phyloP scores from a whole-genome alignment of 1,284 basidiomycete genomes.

The Puccinia coronata region DNA sequence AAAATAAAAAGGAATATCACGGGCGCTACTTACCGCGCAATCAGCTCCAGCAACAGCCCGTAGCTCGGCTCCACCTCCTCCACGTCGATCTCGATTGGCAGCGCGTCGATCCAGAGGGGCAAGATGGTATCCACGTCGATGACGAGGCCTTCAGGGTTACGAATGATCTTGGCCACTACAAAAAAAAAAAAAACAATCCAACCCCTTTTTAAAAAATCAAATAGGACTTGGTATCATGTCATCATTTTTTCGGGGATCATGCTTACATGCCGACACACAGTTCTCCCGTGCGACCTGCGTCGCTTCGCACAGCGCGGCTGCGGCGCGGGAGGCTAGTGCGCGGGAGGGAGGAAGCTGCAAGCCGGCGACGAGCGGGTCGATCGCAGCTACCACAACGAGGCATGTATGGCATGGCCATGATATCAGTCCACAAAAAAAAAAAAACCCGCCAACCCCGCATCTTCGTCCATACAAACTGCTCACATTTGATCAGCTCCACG shows the following conservation, averaged over 20 bases:
- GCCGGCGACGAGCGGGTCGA: slow-evolving; percentile 22
- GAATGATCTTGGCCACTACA: background rate
- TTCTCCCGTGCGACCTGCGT: slow-evolving; percentile 43
- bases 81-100: slow-evolving; percentile 43
- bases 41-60: slow-evolving; percentile 39
- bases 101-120: slow-evolving; percentile 34
- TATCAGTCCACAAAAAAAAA: no score
- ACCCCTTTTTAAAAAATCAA: background rate
- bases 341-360: background rate
- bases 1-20: no score
- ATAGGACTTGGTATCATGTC: no score
- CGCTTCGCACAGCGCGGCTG: background rate
- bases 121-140: slow-evolving; percentile 42
- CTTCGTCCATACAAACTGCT: background rate
- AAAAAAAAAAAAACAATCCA: background rate
- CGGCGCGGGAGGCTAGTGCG: background rate
- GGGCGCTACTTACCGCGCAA: slow-evolving; percentile 44
- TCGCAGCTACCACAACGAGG: background rate
- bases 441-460: no score
- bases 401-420: background rate
- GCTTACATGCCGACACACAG: slow-evolving; percentile 42
- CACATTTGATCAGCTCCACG: slow-evolving; percentile 33
- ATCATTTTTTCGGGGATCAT: background rate
- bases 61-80: slow-evolving; percentile 45
- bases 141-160: slow-evolving; percentile 29